Evolutionary conservation across 305 asterid species (phyloP).

Genomic region (Fraxinus baroniana): DNA sequence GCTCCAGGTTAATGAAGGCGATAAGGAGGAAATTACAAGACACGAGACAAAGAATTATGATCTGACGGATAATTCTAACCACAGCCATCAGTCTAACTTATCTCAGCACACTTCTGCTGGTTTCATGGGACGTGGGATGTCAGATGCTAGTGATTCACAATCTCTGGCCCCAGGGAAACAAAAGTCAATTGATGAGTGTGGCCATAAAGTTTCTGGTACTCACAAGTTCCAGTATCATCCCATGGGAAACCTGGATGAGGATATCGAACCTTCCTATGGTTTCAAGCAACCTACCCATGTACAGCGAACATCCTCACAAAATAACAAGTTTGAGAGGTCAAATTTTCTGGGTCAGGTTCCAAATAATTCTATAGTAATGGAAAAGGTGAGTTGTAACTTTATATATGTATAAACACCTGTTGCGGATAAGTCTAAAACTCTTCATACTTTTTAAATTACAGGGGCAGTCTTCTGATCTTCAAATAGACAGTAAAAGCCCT

Average conservation of each 20-base stretch:
- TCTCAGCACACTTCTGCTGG: slow-evolving; percentile 68
- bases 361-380: slow-evolving; percentile 31
- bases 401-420: neutral
- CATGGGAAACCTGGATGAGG: slow-evolving; percentile 75
- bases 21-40: slow-evolving; percentile 35
- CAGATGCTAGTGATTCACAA: slow-evolving; percentile 58
- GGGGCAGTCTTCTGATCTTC: slow-evolving; percentile 53
- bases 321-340: slow-evolving; percentile 45
- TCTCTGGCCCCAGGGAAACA: slow-evolving; percentile 55
- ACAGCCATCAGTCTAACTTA: slow-evolving; percentile 56
- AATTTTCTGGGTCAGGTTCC: slow-evolving; percentile 49
- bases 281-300: slow-evolving; percentile 45
- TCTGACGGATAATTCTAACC: slow-evolving; percentile 63
- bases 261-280: slow-evolving; percentile 42
- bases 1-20: slow-evolving; percentile 39
- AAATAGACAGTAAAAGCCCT: slow-evolving; percentile 39
- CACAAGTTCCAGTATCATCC: slow-evolving; percentile 84
- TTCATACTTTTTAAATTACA: slow-evolving; percentile 33
- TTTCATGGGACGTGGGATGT: slow-evolving; percentile 46
- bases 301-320: slow-evolving; percentile 42
- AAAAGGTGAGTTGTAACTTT: slow-evolving; percentile 38
- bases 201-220: slow-evolving; percentile 48
- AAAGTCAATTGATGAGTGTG: slow-evolving; percentile 48
- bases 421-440: slow-evolving; percentile 12
- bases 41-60: slow-evolving; percentile 48